These are phyloP conservation scores for Butyriboletus appendiculatus DNA, from an alignment of 1,284 basidiomycete genomes.

Conservation along the genomic window DNA sequence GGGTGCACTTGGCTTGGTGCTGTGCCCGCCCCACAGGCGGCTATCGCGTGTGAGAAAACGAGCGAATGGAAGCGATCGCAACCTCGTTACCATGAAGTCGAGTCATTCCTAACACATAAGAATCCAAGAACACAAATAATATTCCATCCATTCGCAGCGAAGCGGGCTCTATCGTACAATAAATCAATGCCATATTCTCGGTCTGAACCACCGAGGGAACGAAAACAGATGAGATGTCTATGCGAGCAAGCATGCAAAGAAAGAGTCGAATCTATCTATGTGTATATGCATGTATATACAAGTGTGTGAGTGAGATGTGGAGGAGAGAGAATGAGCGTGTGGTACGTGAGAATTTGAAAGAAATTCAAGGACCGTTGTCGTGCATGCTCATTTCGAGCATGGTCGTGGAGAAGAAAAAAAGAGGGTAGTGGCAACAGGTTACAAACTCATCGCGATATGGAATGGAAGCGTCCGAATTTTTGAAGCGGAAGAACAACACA, in stretches of 20 bases:
- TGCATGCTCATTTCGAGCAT: conserved; percentile 21
- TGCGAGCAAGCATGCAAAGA: conserved; percentile 32
- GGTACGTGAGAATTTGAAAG: conserved; percentile 12
- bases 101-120: too few species aligned
- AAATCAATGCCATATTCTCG: conserved; percentile 37
- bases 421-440: conserved; percentile 1
- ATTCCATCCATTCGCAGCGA: conserved; percentile 34
- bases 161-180: conserved; percentile 35
- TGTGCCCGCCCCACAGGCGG: neutral
- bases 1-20: neutral
- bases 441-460: conserved; percentile 17
- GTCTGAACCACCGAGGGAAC: conserved; percentile 4
- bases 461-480: conserved; percentile 23
- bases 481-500: conserved; percentile 1
- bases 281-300: conserved; percentile 43
- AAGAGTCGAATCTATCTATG: conserved; percentile 35
- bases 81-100: conserved; percentile 27
- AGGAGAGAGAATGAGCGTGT: conserved; percentile 31
- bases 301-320: conserved; percentile 34
- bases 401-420: conserved; percentile 6
- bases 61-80: neutral
- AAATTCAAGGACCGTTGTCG: conserved; percentile 27
- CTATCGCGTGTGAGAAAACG: neutral
- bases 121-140: conserved; percentile 34
- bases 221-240: conserved; percentile 22